These are phyloP conservation scores for Penicillium soppii DNA, from an alignment of 495 filamentous ascomycete species.

Conservation along the genomic window DNA sequence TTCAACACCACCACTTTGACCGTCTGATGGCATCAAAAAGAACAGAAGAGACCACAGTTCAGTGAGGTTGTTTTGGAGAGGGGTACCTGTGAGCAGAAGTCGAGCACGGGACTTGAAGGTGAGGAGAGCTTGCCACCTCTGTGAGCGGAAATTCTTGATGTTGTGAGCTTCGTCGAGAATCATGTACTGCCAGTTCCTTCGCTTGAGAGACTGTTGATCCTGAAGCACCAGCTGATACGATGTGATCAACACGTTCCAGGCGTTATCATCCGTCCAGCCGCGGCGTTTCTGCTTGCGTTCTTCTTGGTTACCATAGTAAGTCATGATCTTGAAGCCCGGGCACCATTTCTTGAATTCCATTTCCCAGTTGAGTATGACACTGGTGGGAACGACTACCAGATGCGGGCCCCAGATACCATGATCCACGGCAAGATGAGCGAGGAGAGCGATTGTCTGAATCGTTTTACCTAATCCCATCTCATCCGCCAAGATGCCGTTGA, in stretches of 20 bases:
- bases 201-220: constrained; percentile 90
- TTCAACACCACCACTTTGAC: constrained; percentile 64
- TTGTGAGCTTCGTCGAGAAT: constrained; percentile 98
- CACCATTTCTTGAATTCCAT: constrained; percentile 99
- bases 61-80: constrained; percentile 93
- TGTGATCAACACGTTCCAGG: constrained; percentile 96
- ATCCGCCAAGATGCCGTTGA: constrained; percentile 97
- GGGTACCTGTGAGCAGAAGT: constrained; percentile 90
- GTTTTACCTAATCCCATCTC: constrained; percentile 99
- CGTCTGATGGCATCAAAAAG: constrained; percentile 90
- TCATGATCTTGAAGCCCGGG: constrained; percentile 96
- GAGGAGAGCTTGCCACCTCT: constrained; percentile 91
- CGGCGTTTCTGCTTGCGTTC: constrained; percentile 87
- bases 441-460: constrained; percentile 93
- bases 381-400: constrained; percentile 93
- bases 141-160: constrained; percentile 98
- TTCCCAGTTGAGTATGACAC: constrained; percentile 99
- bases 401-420: constrained; percentile 95
- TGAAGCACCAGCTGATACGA: constrained; percentile 95
- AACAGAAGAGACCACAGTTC: constrained; percentile 97
- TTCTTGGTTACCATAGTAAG: constrained; percentile 92
- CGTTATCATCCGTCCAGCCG: constrained; percentile 86
- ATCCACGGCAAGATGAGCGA: constrained; percentile 90
- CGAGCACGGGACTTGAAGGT: constrained; percentile 86
- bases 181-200: constrained; percentile 96